Percentiles rank a stretch among this genome's conserved stretches.
These are phyloP conservation scores for Chlamydomonas applanata DNA, from an alignment of 139 green algal species.

Conservation along the genomic window DNA sequence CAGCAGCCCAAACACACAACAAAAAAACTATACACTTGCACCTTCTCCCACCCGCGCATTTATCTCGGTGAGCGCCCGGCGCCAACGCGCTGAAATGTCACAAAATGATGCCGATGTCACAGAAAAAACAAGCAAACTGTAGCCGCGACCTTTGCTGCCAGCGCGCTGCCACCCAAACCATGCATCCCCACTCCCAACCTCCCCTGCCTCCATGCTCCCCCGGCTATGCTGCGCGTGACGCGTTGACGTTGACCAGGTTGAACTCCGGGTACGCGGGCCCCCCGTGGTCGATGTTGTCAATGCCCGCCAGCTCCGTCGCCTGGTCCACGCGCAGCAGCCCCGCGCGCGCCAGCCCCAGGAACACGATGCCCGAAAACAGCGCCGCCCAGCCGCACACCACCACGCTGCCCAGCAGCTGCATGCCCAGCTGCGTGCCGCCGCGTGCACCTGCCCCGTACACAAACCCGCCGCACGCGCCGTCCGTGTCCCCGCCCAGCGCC, in stretches of 20 bases:
- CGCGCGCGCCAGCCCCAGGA: conserved; percentile 4
- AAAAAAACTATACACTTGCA: no score
- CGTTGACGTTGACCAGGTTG: conserved; percentile 2
- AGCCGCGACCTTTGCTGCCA: no score
- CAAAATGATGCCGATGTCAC: no score
- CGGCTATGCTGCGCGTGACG: no score
- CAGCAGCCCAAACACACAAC: no score
- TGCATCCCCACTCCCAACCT: no score
- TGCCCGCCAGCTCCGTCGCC: conserved; percentile 49
- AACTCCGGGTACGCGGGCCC: conserved; percentile 49
- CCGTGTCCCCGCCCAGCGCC: background rate
- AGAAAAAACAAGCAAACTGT: no score
- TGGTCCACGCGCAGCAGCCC: conserved; percentile 3
- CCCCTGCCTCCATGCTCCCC: no score
- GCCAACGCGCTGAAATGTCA: no score
- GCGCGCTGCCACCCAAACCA: no score
- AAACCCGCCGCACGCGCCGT: conserved; percentile 33
- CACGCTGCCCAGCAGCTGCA: conserved; percentile 28
- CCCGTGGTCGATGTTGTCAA: conserved; percentile 57
- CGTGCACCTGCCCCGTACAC: conserved; percentile 41
- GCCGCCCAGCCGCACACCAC: conserved; percentile 24
- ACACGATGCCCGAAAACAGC: conserved; percentile 19
- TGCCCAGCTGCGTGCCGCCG: conserved; percentile 39
- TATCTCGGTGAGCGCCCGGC: no score
- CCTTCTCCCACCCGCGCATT: no score